These are phyloP conservation scores for Cystofilobasidium bisporidii DNA, from an alignment of 768 basidiomycete species.

Conservation along the genomic window DNA sequence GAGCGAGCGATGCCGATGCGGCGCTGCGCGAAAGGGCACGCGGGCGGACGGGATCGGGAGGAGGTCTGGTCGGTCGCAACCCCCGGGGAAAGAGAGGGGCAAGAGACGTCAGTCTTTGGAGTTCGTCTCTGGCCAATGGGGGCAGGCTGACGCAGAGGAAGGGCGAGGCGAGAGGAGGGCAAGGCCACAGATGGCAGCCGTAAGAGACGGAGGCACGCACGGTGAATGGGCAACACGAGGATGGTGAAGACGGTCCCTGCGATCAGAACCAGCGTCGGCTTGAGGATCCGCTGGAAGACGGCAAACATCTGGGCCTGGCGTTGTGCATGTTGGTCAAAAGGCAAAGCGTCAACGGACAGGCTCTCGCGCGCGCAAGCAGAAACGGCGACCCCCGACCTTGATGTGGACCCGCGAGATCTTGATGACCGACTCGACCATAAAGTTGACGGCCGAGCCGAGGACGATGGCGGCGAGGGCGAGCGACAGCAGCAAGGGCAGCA, in stretches of 20 bases:
- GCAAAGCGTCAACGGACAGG: no score
- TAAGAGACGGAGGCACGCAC: neutral
- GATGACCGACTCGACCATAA: constrained; percentile 7
- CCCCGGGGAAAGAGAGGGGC: neutral
- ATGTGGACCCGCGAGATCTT: constrained; percentile 11
- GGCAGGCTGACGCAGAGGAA: no score
- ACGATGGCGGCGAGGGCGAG: neutral
- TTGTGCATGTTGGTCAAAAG: no score
- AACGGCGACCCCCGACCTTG: no score
- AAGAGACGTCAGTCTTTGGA: no score
- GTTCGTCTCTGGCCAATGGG: no score
- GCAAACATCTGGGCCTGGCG: constrained; percentile 10
- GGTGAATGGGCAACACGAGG: constrained; percentile 4
- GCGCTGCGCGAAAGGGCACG: neutral
- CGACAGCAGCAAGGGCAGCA: neutral
- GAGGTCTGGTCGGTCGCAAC: neutral
- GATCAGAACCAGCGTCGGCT: constrained; percentile 1
- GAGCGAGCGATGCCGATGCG: neutral
- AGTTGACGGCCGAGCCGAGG: constrained; percentile 12
- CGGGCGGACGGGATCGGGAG: neutral
- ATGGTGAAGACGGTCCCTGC: neutral
- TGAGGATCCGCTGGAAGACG: constrained; percentile 10
- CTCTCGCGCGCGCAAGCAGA: no score
- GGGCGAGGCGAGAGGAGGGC: neutral
- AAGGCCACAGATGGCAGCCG: neutral